Base-by-base conservation (phyloP, 164 flowering plant species). In the Sedum album region DNA sequence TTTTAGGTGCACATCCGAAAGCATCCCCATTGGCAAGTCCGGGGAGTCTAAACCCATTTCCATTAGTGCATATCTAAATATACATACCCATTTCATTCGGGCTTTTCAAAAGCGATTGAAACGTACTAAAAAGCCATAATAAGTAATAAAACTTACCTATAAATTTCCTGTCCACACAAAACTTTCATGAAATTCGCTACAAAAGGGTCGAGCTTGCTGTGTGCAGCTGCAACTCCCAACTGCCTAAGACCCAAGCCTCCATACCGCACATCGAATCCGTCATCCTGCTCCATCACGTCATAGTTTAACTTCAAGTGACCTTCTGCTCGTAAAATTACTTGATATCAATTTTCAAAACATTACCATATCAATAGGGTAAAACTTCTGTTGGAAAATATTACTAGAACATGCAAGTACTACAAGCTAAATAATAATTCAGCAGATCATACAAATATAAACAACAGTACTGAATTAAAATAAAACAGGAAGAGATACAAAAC, bases 181-280 rank as follows among this genome's bases (percentile, higher is more conserved):
- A 86, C 79, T 68, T 93, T 88, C 88, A 90, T 79, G 31, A 90
- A 82, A 64, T 83, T 83, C 0, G 89, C 90, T 39, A 90, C 89
- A 49, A 68, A 10, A 0, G 93, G 85, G 9, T 90, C 90, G 8
- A 93, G 84, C 61, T 83, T 84, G 77, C 85, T 72, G 69, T 90
- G 98, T 13, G 79, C 25, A 0, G 72, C 87, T 1, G 92, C 95
- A 26, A 75, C 68, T 23, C 93, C 95, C 4, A 88, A 86, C 74
- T 93, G 96, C 63, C 88, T 48, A 21, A 84, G 80, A 42, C 84
- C 87, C 6, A 90, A 79, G 1, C 87, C 96, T 17, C 95, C 98
- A 65, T 84, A 70, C 38, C 96, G 73, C 21, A 74, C 94, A 70
- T 92, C 97, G 21, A 84, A 67, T 3, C 93, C 98, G 71, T 86